Conservation (phyloP, 106 monocot species). For the Dioscorea dumetorum region DNA sequence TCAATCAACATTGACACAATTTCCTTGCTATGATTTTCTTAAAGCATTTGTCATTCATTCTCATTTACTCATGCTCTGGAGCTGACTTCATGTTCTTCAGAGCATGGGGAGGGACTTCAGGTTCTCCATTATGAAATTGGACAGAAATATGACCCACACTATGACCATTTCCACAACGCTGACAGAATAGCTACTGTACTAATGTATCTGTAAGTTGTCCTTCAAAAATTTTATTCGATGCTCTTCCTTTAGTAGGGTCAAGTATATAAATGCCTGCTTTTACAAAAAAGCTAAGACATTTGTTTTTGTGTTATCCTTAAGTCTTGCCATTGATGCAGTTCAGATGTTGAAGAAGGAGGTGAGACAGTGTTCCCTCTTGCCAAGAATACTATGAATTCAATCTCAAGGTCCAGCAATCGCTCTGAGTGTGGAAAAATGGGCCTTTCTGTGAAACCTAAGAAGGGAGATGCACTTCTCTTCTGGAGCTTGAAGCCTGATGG, state of each 20-base stretch:
- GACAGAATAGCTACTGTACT: neutral
- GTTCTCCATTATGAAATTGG: constrained; percentile 1
- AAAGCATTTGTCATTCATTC: neutral
- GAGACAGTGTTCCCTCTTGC: neutral
- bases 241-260: neutral
- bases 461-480: constrained; percentile 2
- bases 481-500: neutral
- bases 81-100: neutral
- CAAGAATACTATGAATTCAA: neutral
- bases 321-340: neutral
- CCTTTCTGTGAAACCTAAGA: neutral
- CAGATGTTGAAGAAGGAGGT: constrained; percentile 7
- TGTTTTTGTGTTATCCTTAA: neutral
- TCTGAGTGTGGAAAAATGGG: neutral
- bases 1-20: neutral
- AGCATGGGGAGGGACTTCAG: neutral
- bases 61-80: neutral
- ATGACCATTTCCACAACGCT: neutral
- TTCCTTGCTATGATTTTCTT: neutral
- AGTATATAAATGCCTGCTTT: neutral
- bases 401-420: neutral
- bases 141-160: neutral
- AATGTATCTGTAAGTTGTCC: constrained; percentile 1
- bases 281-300: neutral
- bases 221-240: neutral